Evolutionary conservation across 2,329 filamentous ascomycete genomes (phyloP), one percentile per base, ranked within the genome.

Genomic region (Colletotrichum sp.): DNA sequence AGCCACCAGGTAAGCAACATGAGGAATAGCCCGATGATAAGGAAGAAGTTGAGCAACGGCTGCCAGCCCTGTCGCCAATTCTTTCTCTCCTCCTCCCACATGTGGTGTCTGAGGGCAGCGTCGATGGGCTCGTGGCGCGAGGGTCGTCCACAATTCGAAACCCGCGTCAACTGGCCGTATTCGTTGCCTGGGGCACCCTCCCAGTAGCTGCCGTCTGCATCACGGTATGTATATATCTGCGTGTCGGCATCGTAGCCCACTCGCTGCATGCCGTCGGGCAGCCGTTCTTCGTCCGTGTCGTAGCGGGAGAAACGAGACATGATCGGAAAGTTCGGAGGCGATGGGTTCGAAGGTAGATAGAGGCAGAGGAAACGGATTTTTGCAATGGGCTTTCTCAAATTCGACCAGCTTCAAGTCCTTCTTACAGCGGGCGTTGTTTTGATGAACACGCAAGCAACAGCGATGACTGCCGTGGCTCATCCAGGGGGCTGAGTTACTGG

Each of bases 21-120:
- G 64, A 92, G 81, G 75, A 87, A 88, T 18, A 91, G 79, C 6
- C 89, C 84, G 69, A 91, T 85, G 43, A 92, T 81, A 76, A 92
- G 81, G 70, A 89, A 90, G 82, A 92, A 92, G 80, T 91, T 91
- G 79, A 92, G 84, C 77, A 92, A 83, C n/a, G 88, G 88, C 83
- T 86, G 87, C 83, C 90, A 83, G 75, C 90, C 87, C 38, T 86
- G 85, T 34, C 90, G 86, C 87, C 90, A 89, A 8, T 90, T 88
- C 36, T 83, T 82, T 52, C 81, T 83, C 78, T 76, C 74, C 38
- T 67, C 21, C 66, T 74, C 65, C 75, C 77, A 66, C 48, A 60
- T 57, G 28, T 48, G n/a, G 13, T 34, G 21, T 57, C 67, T 24
- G 58, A 30, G 34, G 15, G 52, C 64, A 13, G 79, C 28, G 86